phyloP scores from a whole-genome alignment of 768 basidiomycete species.

The Pleurotus giganteus region DNA sequence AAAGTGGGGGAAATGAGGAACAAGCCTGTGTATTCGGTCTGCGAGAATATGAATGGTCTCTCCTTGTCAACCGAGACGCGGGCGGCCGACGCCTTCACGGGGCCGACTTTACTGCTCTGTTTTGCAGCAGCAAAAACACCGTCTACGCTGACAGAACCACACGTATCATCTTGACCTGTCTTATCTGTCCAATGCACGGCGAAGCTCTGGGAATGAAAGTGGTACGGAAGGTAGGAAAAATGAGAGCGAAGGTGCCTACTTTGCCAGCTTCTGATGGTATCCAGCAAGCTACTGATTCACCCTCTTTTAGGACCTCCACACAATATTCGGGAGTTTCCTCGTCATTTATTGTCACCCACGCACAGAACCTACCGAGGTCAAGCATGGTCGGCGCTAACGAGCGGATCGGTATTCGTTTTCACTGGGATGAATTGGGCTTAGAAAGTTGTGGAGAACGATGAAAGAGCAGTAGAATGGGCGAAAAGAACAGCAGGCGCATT shows the following conservation, averaged over 20 bases:
- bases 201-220: slow-evolving; percentile 13
- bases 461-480: no score
- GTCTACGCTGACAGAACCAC: slow-evolving; percentile 12
- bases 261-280: slow-evolving; percentile 24
- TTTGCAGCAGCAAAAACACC: slow-evolving; percentile 6
- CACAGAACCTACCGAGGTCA: slow-evolving; percentile 12
- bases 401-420: no score
- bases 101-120: no score
- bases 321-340: slow-evolving; percentile 12
- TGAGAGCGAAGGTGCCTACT: slow-evolving; percentile 11
- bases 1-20: neutral
- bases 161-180: neutral
- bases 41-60: slow-evolving; percentile 17
- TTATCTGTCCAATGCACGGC: slow-evolving; percentile 15
- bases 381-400: no score
- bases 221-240: neutral
- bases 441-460: no score
- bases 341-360: slow-evolving; percentile 18
- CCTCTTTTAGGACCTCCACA: slow-evolving; percentile 16
- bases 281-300: slow-evolving; percentile 19
- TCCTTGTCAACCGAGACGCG: slow-evolving; percentile 6
- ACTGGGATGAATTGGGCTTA: no score
- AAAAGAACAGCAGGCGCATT: no score
- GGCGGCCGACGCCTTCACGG: neutral
- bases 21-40: slow-evolving; percentile 18